Conservation (phyloP, 2,329 filamentous ascomycete species). For the Aspergillus sp. region DNA sequence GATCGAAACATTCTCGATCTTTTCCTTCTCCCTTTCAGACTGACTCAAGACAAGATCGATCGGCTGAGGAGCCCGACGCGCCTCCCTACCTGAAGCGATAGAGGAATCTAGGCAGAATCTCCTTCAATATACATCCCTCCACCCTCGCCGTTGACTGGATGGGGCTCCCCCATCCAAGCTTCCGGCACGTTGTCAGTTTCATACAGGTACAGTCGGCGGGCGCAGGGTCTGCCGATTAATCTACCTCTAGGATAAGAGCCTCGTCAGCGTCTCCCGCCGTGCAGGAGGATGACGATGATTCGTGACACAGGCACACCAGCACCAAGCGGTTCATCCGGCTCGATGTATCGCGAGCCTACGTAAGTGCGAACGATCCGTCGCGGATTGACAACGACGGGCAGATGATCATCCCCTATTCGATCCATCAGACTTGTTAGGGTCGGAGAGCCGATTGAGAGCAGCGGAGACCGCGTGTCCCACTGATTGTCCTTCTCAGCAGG, state of each 20-base stretch:
- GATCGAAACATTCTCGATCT: no score
- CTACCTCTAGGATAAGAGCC: neutral
- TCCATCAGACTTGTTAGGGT: constrained; percentile 10
- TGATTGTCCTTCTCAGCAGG: constrained; percentile 24
- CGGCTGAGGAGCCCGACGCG: no score
- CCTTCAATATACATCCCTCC: neutral
- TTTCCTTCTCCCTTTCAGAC: no score
- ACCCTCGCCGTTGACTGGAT: neutral
- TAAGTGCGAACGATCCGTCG: neutral
- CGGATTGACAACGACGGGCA: constrained; percentile 2
- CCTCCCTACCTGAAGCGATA: no score
- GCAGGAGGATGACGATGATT: neutral
- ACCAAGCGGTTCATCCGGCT: neutral
- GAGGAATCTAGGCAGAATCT: no score
- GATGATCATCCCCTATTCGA: constrained; percentile 11
- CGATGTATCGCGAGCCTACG: neutral
- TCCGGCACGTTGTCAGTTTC: neutral
- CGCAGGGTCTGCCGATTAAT: neutral
- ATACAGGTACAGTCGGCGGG: neutral
- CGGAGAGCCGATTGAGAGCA: constrained; percentile 7
- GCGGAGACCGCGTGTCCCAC: constrained; percentile 23
- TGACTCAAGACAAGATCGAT: no score
- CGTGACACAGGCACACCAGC: no score
- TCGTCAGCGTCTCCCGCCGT: neutral
- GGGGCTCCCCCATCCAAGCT: neutral